Evolutionary conservation across 2,329 filamentous ascomycete species (phyloP).

Genomic region (Microdochium trichocladiopsis): DNA sequence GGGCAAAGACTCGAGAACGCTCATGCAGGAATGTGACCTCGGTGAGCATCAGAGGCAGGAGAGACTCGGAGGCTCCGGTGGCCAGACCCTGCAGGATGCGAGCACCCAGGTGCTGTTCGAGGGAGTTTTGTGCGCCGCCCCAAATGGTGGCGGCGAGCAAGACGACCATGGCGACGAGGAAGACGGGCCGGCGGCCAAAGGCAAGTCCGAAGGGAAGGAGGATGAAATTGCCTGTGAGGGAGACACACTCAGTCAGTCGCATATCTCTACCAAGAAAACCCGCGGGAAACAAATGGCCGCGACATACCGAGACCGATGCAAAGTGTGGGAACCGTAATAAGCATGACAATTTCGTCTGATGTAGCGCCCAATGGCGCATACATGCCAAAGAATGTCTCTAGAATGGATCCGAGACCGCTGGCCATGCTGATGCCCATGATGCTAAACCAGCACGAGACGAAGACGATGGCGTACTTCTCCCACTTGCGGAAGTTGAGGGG

Average conservation of each 20-base stretch:
- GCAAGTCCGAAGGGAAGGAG: no score
- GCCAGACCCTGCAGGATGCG: not conserved
- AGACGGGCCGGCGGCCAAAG: no score
- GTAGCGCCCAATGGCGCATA: not conserved
- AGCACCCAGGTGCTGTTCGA: not conserved
- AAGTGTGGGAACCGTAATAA: not conserved
- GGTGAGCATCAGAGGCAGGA: conserved; percentile 45
- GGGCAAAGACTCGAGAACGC: conserved; percentile 23
- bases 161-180: not conserved
- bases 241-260: no score
- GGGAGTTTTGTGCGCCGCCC: not conserved
- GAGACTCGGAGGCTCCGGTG: not conserved
- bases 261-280: no score
- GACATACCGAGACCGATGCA: not conserved
- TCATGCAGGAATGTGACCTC: conserved; percentile 38
- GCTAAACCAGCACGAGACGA: not conserved
- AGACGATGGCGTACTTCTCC: no score
- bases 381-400: not conserved
- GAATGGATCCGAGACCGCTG: not conserved
- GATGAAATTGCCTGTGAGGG: no score
- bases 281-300: no score
- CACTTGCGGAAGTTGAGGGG: no score
- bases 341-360: not conserved
- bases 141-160: not conserved
- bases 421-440: not conserved